A percentile compares a stretch with the other conserved stretches of the same genome.
phyloP scores from a whole-genome alignment of 148 eudicot species.

The Rheum nobile region DNA sequence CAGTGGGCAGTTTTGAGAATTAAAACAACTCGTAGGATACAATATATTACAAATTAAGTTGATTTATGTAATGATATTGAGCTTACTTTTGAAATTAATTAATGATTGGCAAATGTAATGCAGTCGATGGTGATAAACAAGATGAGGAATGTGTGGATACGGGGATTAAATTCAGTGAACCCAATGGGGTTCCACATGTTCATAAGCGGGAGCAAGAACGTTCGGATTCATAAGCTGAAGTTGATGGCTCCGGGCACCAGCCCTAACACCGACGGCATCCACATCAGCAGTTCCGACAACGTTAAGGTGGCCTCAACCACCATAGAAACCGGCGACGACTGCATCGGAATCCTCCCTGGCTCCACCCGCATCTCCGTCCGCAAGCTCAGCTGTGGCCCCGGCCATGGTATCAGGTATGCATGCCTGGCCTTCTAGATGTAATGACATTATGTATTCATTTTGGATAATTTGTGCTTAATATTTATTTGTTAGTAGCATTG shows the following conservation, averaged over 20 bases:
- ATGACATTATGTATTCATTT: too few species aligned
- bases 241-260: slow-evolving; percentile 41
- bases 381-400: slow-evolving; percentile 56
- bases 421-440: too few species aligned
- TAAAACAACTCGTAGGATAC: too few species aligned
- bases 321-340: slow-evolving; percentile 65
- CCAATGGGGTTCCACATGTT: slow-evolving; percentile 73
- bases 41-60: too few species aligned
- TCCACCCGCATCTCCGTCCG: slow-evolving; percentile 32
- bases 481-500: slow-evolving; percentile 26
- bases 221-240: slow-evolving; percentile 23
- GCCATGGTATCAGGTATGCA: slow-evolving; percentile 67
- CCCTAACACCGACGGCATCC: slow-evolving; percentile 77
- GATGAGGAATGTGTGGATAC: slow-evolving; percentile 31
- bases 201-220: slow-evolving; percentile 18
- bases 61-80: too few species aligned
- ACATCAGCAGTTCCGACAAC: slow-evolving; percentile 34
- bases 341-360: slow-evolving; percentile 60
- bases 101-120: not conserved
- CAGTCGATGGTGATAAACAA: slow-evolving; percentile 42
- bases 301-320: slow-evolving; percentile 24
- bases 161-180: slow-evolving; percentile 29
- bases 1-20: too few species aligned
- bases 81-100: too few species aligned
- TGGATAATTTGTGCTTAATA: too few species aligned